Evolutionary conservation across 148 eudicot genomes (phyloP).

Genomic region (Talinum fruticosum): DNA sequence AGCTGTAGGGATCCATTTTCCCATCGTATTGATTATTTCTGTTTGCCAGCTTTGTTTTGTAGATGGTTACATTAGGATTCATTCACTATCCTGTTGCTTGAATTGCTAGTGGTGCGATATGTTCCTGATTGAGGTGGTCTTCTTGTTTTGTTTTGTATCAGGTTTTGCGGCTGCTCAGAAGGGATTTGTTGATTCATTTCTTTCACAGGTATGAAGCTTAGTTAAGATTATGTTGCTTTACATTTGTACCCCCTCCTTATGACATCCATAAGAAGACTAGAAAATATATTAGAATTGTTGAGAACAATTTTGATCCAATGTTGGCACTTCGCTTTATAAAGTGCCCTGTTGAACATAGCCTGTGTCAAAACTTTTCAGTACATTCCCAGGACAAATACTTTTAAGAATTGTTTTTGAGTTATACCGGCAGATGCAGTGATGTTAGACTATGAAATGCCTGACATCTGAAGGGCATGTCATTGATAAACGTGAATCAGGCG

Average conservation of each 20-base stretch:
- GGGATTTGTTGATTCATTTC: constrained; percentile 87
- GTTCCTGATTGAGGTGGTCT: constrained; percentile 12
- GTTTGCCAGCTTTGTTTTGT: not conserved
- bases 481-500: not conserved
- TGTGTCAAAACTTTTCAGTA: not conserved
- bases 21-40: not conserved
- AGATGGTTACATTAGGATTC: not conserved
- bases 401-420: not conserved
- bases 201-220: constrained; percentile 68
- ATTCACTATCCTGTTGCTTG: not conserved
- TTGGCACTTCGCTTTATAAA: not conserved
- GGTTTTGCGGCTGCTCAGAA: constrained; percentile 95
- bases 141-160: constrained; percentile 24
- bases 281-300: not conserved
- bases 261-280: not conserved
- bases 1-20: constrained; percentile 43
- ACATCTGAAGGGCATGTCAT: not conserved
- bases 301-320: not conserved
- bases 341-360: not conserved
- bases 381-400: not conserved
- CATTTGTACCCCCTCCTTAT: too few species aligned
- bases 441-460: not conserved
- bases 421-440: not conserved
- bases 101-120: not conserved
- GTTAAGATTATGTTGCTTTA: not conserved